phyloP scores from a whole-genome alignment of 768 basidiomycete species.

The Leccinum rimulosum region DNA sequence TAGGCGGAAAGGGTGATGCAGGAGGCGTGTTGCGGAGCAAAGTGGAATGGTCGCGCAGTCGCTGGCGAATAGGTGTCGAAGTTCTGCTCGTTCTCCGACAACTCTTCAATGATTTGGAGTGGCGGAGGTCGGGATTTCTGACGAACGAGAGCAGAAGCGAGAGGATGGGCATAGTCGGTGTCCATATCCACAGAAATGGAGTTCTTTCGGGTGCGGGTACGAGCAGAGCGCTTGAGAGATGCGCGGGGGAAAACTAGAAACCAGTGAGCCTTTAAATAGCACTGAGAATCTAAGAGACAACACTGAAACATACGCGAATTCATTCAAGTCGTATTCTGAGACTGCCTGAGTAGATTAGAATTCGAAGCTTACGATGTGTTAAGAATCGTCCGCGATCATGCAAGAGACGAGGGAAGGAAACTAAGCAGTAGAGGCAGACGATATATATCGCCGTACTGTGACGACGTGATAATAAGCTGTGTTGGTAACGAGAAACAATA shows the following conservation, averaged over 20 bases:
- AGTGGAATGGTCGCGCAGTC: constrained; percentile 20
- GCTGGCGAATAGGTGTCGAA: constrained; percentile 13
- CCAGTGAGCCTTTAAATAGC: not conserved
- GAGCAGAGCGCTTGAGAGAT: constrained; percentile 28
- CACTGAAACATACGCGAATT: constrained; percentile 16
- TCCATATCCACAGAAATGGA: constrained; percentile 9
- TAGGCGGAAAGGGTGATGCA: constrained; percentile 33
- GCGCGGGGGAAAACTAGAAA: constrained; percentile 22
- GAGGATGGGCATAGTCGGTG: constrained; percentile 3
- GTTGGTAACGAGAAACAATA: constrained; percentile 19
- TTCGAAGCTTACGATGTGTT: not conserved
- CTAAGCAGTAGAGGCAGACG: not conserved
- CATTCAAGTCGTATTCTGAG: constrained; percentile 20
- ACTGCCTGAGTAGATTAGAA: not conserved
- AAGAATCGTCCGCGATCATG: not conserved
- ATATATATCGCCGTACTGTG: constrained; percentile 20
- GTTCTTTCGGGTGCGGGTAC: constrained; percentile 22
- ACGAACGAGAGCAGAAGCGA: constrained; percentile 2
- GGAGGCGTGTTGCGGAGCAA: constrained; percentile 7
- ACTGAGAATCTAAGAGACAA: not conserved
- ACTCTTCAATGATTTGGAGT: constrained; percentile 33
- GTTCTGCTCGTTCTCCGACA: constrained; percentile 20
- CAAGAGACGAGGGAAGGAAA: not conserved
- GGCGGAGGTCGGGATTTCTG: constrained; percentile 26
- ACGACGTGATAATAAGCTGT: constrained; percentile 6